Evolutionary conservation across 1,139 yeast species (phyloP).

Genomic region (Geotrichum klebahnii): DNA sequence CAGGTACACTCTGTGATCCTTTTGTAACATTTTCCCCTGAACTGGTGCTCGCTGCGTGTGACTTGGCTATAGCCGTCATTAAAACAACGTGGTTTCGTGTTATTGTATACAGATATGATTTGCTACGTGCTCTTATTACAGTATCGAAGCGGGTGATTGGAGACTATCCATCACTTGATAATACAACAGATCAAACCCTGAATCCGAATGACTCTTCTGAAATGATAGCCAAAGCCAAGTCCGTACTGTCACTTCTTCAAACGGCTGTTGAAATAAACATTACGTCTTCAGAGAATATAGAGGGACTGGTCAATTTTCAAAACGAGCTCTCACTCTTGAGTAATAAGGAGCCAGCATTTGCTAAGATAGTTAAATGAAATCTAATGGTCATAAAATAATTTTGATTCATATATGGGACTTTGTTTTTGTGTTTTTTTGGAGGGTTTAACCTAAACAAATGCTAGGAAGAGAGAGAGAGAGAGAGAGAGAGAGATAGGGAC

Average conservation of each 20-base stretch:
- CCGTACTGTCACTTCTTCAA: background rate
- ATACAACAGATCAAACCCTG: conserved; percentile 9
- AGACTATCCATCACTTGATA: conserved; percentile 8
- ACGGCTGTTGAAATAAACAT: conserved; percentile 10
- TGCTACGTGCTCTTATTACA: conserved; percentile 38
- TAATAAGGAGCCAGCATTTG: conserved; percentile 7
- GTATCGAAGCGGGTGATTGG: conserved; percentile 18
- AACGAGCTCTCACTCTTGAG: conserved; percentile 3
- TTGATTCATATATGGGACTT: conserved; percentile 3
- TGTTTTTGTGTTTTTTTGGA: background rate
- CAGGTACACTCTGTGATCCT: conserved; percentile 36
- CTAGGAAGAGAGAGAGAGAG: too few relatives aligned
- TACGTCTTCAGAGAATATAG: background rate
- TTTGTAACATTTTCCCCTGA: conserved; percentile 31
- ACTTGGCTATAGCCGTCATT: conserved; percentile 29
- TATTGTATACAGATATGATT: conserved; percentile 35
- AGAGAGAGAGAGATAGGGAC: too few relatives aligned
- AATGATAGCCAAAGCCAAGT: background rate
- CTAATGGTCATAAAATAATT: conserved; percentile 4
- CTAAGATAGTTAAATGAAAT: background rate
- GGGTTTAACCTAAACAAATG: background rate
- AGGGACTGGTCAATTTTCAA: conserved; percentile 12
- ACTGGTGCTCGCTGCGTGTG: conserved; percentile 28
- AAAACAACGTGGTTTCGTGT: conserved; percentile 39
- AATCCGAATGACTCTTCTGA: background rate